Evolutionary conservation across 805 yeast genomes (phyloP).

Genomic region (Wickerhamiella australiensis): DNA sequence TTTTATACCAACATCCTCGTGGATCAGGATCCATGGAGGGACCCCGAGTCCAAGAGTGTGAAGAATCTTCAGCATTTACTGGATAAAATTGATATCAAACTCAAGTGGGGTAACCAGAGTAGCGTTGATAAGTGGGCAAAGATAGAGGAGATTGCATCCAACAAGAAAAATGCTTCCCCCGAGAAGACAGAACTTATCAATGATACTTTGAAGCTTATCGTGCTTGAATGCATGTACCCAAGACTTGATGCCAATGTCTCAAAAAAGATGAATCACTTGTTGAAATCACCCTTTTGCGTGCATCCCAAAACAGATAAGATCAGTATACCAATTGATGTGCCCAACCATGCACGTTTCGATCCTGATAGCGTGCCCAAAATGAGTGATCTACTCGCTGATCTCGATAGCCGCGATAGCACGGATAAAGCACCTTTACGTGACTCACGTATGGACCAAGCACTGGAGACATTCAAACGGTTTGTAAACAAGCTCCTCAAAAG

Average conservation of each 20-base stretch:
- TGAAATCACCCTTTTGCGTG: conserved; percentile 92
- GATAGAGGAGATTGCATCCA: conserved; percentile 36
- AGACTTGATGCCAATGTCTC: conserved; percentile 90
- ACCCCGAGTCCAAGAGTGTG: conserved; percentile 28
- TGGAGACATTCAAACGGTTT: conserved; percentile 52
- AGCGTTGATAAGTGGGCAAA: conserved; percentile 70
- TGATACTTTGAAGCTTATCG: conserved; percentile 27
- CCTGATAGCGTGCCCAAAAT: conserved; percentile 75
- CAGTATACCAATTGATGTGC: conserved; percentile 61
- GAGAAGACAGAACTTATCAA: conserved; percentile 72
- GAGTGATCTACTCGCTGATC: conserved; percentile 50
- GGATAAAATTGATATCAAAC: conserved; percentile 25
- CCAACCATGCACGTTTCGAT: conserved; percentile 42
- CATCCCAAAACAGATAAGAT: conserved; percentile 94
- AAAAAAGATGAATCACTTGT: conserved; percentile 73
- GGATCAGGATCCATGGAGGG: conserved; percentile 66
- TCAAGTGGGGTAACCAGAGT: conserved; percentile 53
- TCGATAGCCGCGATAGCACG: conserved; percentile 27
- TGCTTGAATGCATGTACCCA: conserved; percentile 48
- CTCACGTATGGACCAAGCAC: conserved; percentile 45
- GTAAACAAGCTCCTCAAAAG: conserved; percentile 46
- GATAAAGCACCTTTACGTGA: conserved; percentile 42
- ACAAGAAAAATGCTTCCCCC: conserved; percentile 43
- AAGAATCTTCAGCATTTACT: not conserved
- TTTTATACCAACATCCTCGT: conserved; percentile 55